A percentile compares a stretch with the other conserved stretches of the same genome.
These are phyloP conservation scores for Huntiella decipiens DNA, from an alignment of 2,329 filamentous ascomycete species.

Conservation along the genomic window DNA sequence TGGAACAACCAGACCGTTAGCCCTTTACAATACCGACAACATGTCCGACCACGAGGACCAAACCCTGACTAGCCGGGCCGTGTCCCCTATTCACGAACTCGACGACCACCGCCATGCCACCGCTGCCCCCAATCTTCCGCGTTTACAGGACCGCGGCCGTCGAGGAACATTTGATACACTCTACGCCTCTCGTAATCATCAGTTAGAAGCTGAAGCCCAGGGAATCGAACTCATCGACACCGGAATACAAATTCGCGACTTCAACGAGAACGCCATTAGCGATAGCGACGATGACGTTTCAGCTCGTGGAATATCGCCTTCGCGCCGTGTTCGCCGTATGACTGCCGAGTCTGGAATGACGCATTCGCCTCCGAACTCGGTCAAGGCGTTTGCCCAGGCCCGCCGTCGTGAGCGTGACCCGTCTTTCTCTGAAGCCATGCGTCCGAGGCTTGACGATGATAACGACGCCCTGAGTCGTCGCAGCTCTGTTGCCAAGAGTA, in stretches of 20 bases:
- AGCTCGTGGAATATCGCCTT: conserved; percentile 22
- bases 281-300: conserved; percentile 61
- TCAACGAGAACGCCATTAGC: conserved; percentile 59
- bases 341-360: conserved; percentile 45
- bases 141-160: conserved; percentile 35
- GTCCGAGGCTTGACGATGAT: conserved; percentile 26
- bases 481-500: conserved; percentile 7
- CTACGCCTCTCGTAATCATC: conserved; percentile 29
- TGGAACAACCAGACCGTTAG: background rate
- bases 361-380: conserved; percentile 80
- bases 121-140: conserved; percentile 41
- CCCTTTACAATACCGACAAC: conserved; percentile 15
- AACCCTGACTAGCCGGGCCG: conserved; percentile 32
- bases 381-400: conserved; percentile 89
- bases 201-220: conserved; percentile 12
- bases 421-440: conserved; percentile 31
- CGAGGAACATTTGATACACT: conserved; percentile 59
- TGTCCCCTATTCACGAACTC: conserved; percentile 59
- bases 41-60: conserved; percentile 50
- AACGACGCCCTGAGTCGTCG: conserved; percentile 16
- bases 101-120: conserved; percentile 69
- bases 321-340: conserved; percentile 31
- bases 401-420: conserved; percentile 63
- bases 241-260: conserved; percentile 48
- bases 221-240: conserved; percentile 14